Percentiles rank a stretch among this genome's conserved stretches.
Conservation (phyloP, 2,329 filamentous ascomycete genomes). For the Sporothrix brasiliensis region DNA sequence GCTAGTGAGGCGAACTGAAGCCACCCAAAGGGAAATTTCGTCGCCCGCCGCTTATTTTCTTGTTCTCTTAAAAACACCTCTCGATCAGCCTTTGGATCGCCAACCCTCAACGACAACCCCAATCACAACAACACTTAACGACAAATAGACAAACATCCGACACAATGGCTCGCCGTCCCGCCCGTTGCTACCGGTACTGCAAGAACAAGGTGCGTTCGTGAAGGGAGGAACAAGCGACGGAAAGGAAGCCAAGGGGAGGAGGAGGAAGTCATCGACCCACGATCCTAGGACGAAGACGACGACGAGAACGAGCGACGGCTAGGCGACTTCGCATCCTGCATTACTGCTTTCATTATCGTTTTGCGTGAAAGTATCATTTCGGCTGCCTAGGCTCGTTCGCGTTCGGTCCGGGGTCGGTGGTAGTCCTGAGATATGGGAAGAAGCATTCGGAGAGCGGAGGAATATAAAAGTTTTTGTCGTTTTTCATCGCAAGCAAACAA, state of each 20-base stretch:
- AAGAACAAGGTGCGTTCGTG: conserved; percentile 92
- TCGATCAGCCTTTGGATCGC: conserved; percentile 23
- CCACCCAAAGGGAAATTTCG: conserved; percentile 23
- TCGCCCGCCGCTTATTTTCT: conserved; percentile 27
- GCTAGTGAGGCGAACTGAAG: conserved; percentile 37
- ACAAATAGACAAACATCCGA: conserved; percentile 54
- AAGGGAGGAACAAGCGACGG: conserved; percentile 22
- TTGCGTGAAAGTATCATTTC: neutral
- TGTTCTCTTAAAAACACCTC: conserved; percentile 14
- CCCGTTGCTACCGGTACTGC: conserved; percentile 99
- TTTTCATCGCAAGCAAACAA: neutral
- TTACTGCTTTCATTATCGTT: neutral
- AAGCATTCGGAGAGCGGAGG: neutral
- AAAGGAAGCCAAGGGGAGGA: conserved; percentile 27
- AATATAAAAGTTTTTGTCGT: neutral
- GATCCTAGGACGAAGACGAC: neutral
- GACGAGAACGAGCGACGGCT: neutral
- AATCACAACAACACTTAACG: conserved; percentile 47
- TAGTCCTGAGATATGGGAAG: neutral
- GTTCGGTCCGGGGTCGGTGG: neutral
- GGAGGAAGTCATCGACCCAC: neutral
- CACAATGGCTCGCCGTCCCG: conserved; percentile 99
- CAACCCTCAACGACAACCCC: conserved; percentile 36
- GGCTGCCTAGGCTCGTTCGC: neutral
- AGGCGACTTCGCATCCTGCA: neutral